Evolutionary conservation across 352 stramenopile genomes (phyloP), one percentile per base, ranked within the genome.

Genomic region (Pythium sp.): DNA sequence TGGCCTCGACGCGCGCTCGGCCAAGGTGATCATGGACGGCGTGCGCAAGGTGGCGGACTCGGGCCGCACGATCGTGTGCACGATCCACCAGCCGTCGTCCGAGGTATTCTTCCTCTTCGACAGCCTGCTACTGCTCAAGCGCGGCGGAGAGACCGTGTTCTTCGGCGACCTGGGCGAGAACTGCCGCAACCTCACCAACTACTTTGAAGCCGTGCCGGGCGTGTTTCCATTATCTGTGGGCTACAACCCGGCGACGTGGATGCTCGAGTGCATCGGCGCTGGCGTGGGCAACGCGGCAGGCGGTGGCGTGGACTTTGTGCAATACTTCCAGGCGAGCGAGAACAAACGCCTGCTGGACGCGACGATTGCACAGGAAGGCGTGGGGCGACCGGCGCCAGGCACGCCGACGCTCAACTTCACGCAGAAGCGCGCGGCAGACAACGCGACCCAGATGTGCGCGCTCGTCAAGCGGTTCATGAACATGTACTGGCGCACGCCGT

Each of bases 51-150:
- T 97, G 53, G 89, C 90, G 3, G 69, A 79, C 58, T 79, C 78
- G 18, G 89, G 91, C 2, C 70, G 79, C 6, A 94, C 82, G 7
- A 78, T 98, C n/a, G 73, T 97, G 9, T 96, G 92, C 58, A 97
- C 89, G 28, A 97, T 98, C 74, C 92, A 98, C 69, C 92, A 98
- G 73, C 92, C 92, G 15, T 86, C 77, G 14, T 85, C 80, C 2
- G 84, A 97, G 53, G 81, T 97, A 0, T 96, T 97, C 32, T 79
- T 81, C 24, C 81, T 84, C n/a, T 94, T 96, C 68, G 87, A 97
- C 73, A 77, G 83, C 43, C 38, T 95, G 18, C 78, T 95, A 53
- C 67, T 97, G 11, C 70, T 97, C 22, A 76, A 86, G 59, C 71
- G 69, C 20, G 79, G 73, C 6, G 78, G 79, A 2, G 57, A 74